These are phyloP conservation scores for Trametes coccinea DNA, from an alignment of 768 basidiomycete species.

Conservation along the genomic window DNA sequence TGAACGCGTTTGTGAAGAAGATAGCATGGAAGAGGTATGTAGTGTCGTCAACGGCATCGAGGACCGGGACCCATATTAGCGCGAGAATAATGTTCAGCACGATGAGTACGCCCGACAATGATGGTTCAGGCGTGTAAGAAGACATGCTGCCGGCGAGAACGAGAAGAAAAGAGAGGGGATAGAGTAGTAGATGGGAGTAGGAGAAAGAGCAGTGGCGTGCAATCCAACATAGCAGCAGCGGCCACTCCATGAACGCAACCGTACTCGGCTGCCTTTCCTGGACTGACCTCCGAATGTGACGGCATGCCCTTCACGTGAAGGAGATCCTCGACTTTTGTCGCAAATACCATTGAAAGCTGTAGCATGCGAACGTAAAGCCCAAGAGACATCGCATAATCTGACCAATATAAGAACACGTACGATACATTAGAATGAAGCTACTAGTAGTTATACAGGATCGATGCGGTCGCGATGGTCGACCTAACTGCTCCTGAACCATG, in stretches of 20 bases:
- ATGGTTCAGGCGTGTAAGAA: neutral
- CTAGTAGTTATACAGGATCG: neutral
- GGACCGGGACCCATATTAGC: slow-evolving; percentile 1
- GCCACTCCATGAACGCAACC: neutral
- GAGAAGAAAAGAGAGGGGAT: neutral
- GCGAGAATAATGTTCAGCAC: slow-evolving; percentile 4
- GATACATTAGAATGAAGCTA: neutral
- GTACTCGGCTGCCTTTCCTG: slow-evolving; percentile 8
- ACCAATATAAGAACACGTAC: neutral
- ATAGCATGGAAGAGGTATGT: neutral
- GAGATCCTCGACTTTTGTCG: no score
- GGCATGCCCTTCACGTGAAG: neutral
- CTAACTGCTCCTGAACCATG: slow-evolving; percentile 3
- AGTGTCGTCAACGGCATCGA: neutral
- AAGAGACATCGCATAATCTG: no score
- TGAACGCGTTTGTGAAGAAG: neutral
- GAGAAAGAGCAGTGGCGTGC: neutral
- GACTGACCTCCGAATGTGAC: neutral
- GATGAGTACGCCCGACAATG: neutral
- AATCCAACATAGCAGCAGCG: neutral
- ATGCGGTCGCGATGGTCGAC: neutral
- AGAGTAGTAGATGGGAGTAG: neutral
- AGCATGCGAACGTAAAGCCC: no score
- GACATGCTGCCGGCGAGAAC: neutral
- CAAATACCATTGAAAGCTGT: no score